These are phyloP conservation scores for Protea cynaroides DNA, from an alignment of 164 flowering plant species.

Conservation along the genomic window DNA sequence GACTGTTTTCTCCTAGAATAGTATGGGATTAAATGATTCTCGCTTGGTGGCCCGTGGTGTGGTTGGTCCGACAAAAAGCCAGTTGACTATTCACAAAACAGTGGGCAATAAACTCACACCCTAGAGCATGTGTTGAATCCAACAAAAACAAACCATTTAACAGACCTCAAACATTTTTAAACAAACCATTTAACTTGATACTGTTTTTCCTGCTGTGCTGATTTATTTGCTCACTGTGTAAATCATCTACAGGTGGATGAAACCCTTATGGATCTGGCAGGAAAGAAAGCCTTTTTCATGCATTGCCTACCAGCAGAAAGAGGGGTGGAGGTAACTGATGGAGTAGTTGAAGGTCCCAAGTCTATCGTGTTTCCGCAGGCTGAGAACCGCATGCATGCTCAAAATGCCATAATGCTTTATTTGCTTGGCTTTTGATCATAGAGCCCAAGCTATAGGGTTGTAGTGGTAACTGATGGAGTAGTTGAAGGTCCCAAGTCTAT, in stretches of 20 bases:
- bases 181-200: too few species aligned
- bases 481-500: conserved; percentile 88
- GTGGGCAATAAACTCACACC: too few species aligned
- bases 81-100: too few species aligned
- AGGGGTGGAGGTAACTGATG: conserved; percentile 84
- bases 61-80: too few species aligned
- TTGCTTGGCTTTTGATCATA: conserved; percentile 38
- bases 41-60: too few species aligned
- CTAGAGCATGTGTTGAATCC: too few species aligned
- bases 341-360: conserved; percentile 80
- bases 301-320: conserved; percentile 94
- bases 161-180: too few species aligned
- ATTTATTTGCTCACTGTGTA: too few species aligned
- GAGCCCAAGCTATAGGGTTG: conserved; percentile 3
- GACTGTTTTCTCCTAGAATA: too few species aligned
- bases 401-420: conserved; percentile 94
- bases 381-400: conserved; percentile 96
- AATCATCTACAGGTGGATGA: conserved; percentile 63
- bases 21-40: too few species aligned
- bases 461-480: conserved; percentile 81
- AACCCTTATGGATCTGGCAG: conserved; percentile 77
- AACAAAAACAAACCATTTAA: too few species aligned
- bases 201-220: too few species aligned
- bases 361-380: conserved; percentile 96
- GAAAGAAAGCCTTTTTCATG: conserved; percentile 84